Evolutionary conservation across 306 rosid genomes (phyloP), one percentile per base, ranked within the genome.

Genomic region (Herpetospermum pedunculosum): DNA sequence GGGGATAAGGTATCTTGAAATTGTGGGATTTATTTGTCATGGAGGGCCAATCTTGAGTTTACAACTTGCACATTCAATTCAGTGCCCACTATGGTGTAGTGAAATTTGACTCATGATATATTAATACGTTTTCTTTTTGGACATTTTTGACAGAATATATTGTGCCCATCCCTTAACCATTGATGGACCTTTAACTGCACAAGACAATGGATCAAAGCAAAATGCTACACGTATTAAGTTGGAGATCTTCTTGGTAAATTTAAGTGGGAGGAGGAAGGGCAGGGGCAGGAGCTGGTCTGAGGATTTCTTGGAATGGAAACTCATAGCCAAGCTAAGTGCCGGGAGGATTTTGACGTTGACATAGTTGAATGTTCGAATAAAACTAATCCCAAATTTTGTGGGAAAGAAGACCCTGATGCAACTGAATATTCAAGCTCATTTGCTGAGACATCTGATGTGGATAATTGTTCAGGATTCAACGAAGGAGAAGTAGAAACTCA

Each of bases 341-440:
- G 60, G 26, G 85, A 75, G 77, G 88, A 93, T 53, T 48, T 76
- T 14, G 94, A 93, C 32, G 79, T 90, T 44, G 94, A 93, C 75
- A 85, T 92, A 57, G 62, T 82, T 46, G 88, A 80, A 64, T 80
- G 86, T 81, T 81, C 82, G 50, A 86, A 81, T 77, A 84, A 84
- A 83, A 85, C 75, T 52, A 83, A 81, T 32, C 38, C 70, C 15
- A 79, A 81, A 34, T 70, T 81, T 23, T 69, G 68, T 67, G 88
- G 86, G 74, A 78, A 69, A 28, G 92, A 86, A 54, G 98, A 91
- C 62, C 92, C 91, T 30, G 92, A 91, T 77, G 98, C 92, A 60
- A 93, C 97, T 55, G 96, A 93, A 75, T 83, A 86, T 80, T 93
- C 98, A 58, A 91, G 94, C 77, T 93, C 97, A 4, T 93, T 93